Percentiles rank a stretch among this genome's conserved stretches.
Evolutionary conservation across 2,329 filamentous ascomycete species (phyloP).

Genomic region (Neofusicoccum kwambonambiense): DNA sequence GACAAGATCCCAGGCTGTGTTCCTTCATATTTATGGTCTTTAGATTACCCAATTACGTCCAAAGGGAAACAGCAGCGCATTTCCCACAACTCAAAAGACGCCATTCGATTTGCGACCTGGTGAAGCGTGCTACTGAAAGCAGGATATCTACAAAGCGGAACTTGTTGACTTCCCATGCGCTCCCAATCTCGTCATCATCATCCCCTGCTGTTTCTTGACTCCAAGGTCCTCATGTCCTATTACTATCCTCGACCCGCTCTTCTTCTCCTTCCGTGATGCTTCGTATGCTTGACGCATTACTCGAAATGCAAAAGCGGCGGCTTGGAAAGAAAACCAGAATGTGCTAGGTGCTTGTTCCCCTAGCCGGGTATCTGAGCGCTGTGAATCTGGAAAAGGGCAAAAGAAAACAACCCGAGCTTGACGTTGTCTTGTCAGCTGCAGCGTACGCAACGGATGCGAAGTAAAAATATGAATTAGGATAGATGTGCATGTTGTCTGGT

Average conservation of each 20-base stretch:
- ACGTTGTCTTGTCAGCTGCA: neutral
- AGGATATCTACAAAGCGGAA: slow-evolving; percentile 3
- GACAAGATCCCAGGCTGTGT: too few relatives aligned
- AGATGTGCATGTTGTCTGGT: neutral
- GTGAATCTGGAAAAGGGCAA: neutral
- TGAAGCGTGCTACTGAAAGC: slow-evolving; percentile 9
- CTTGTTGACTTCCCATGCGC: neutral
- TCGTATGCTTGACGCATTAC: neutral
- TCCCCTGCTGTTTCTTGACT: neutral
- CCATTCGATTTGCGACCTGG: neutral
- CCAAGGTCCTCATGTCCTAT: neutral
- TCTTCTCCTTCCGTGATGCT: neutral
- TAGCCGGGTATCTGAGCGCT: slow-evolving; percentile 15
- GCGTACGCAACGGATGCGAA: neutral
- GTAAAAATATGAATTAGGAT: neutral
- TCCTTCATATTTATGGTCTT: too few relatives aligned
- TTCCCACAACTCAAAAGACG: neutral
- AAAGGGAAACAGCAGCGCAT: too few relatives aligned
- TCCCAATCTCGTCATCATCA: neutral
- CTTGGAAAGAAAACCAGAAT: neutral
- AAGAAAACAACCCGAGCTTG: neutral
- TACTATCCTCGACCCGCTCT: neutral
- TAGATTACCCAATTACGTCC: too few relatives aligned
- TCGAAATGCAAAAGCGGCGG: neutral
- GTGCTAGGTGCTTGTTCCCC: slow-evolving; percentile 7